A percentile compares a stretch with the other conserved stretches of the same genome.
Evolutionary conservation across 1,139 yeast genomes (phyloP).

Genomic region (Pichia sp.): DNA sequence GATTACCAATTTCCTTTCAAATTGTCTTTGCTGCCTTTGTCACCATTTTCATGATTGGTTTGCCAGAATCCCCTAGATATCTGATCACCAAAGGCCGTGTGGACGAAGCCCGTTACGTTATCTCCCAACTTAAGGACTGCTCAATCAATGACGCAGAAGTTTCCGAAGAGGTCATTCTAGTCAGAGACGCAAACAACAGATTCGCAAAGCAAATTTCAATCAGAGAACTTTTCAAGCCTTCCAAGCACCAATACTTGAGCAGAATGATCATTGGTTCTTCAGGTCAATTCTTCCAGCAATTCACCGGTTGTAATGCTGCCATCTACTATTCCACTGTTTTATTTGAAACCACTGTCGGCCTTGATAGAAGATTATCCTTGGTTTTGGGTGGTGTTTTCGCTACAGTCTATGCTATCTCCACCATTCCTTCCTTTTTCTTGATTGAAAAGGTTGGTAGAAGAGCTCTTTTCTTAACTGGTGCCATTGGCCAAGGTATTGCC

Average conservation of each 20-base stretch:
- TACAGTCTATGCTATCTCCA: slow-evolving; percentile 56
- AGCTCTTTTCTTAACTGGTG: slow-evolving; percentile 39
- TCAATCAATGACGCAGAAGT: slow-evolving; percentile 43
- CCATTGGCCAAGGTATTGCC: slow-evolving; percentile 39
- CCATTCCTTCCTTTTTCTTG: slow-evolving; percentile 60
- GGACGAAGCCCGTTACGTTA: slow-evolving; percentile 47
- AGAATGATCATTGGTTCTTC: slow-evolving; percentile 60
- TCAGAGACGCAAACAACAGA: slow-evolving; percentile 36
- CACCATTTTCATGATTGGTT: slow-evolving; percentile 25
- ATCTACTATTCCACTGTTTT: slow-evolving; percentile 64
- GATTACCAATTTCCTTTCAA: slow-evolving; percentile 45
- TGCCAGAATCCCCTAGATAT: slow-evolving; percentile 71
- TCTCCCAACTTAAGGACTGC: slow-evolving; percentile 38
- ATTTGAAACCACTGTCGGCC: slow-evolving; percentile 50
- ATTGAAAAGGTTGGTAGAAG: slow-evolving; percentile 67
- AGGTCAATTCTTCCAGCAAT: slow-evolving; percentile 53
- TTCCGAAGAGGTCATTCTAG: slow-evolving; percentile 39
- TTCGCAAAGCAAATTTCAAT: slow-evolving; percentile 30
- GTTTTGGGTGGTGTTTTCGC: slow-evolving; percentile 63
- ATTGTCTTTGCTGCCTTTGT: slow-evolving; percentile 40
- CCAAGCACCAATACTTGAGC: slow-evolving; percentile 52
- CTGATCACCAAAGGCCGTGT: slow-evolving; percentile 47
- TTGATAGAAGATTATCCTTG: slow-evolving; percentile 48
- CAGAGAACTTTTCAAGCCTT: slow-evolving; percentile 53
- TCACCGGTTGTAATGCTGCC: slow-evolving; percentile 58